Evolutionary conservation across 2,329 filamentous ascomycete genomes (phyloP).

Genomic region (Catunica adiposa): DNA sequence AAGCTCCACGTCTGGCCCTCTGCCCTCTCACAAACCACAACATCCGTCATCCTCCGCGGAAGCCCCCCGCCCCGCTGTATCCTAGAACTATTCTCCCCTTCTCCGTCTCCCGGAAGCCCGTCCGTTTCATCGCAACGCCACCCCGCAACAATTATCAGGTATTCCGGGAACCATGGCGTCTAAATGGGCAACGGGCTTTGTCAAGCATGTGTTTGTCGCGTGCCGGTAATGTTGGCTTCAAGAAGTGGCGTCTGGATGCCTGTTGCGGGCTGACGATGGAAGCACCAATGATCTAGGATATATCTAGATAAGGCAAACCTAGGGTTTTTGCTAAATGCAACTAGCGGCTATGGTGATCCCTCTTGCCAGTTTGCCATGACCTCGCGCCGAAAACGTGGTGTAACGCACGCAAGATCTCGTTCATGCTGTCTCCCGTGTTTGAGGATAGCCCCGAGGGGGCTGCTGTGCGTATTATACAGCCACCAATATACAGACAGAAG

Average conservation of each 20-base stretch:
- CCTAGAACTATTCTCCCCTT: not conserved
- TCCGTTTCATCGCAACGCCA: too few relatives aligned
- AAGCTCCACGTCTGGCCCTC: not conserved
- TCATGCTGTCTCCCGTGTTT: slow-evolving; percentile 14
- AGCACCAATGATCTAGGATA: not conserved
- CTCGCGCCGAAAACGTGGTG: slow-evolving; percentile 1
- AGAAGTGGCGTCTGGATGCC: not conserved
- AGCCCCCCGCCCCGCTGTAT: not conserved
- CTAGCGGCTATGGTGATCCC: not conserved
- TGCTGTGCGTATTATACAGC: not conserved
- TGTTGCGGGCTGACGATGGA: not conserved
- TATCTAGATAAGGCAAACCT: not conserved
- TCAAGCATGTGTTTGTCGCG: too few relatives aligned
- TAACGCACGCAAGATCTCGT: slow-evolving; percentile 11
- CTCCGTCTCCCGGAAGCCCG: too few relatives aligned
- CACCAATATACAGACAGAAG: not conserved
- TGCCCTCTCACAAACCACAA: not conserved
- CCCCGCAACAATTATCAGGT: too few relatives aligned
- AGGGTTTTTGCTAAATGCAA: too few relatives aligned
- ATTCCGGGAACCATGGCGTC: too few relatives aligned
- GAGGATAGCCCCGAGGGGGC: slow-evolving; percentile 8
- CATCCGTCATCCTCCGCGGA: not conserved
- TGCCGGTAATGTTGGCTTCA: not conserved
- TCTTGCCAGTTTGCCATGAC: not conserved
- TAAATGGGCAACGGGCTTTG: too few relatives aligned